Evolutionary conservation across 495 filamentous ascomycete species (phyloP).

Genomic region (Cercophora scortea): DNA sequence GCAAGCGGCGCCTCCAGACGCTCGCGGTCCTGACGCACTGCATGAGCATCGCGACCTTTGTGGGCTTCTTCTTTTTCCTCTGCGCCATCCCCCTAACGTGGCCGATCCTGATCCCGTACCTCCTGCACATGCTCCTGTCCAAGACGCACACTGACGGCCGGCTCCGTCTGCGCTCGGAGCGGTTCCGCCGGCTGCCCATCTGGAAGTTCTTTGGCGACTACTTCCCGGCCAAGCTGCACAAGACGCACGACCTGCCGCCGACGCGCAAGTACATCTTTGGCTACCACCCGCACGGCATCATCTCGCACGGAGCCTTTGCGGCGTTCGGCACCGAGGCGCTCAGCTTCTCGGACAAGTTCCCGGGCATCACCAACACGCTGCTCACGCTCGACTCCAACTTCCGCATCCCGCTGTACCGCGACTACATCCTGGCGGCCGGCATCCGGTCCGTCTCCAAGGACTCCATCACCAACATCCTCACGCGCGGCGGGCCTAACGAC

Average conservation of each 20-base stretch:
- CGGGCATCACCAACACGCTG: slow-evolving; percentile 89
- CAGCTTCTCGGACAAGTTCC: slow-evolving; percentile 83
- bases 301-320: slow-evolving; percentile 88
- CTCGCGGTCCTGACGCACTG: slow-evolving; percentile 79
- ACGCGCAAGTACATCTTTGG: slow-evolving; percentile 96
- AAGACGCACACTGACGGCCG: slow-evolving; percentile 65
- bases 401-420: slow-evolving; percentile 84
- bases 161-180: slow-evolving; percentile 62
- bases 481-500: slow-evolving; percentile 63
- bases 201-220: slow-evolving; percentile 91
- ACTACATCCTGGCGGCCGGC: slow-evolving; percentile 82
- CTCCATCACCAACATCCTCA: slow-evolving; percentile 80
- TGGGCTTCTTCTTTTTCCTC: slow-evolving; percentile 83
- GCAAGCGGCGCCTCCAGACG: slow-evolving; percentile 82
- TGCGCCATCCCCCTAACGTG: slow-evolving; percentile 86
- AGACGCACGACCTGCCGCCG: slow-evolving; percentile 67
- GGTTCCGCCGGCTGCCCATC: slow-evolving; percentile 62
- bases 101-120: slow-evolving; percentile 86
- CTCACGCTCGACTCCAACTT: slow-evolving; percentile 93
- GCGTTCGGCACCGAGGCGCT: slow-evolving; percentile 87
- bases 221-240: slow-evolving; percentile 83
- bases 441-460: slow-evolving; percentile 84
- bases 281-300: slow-evolving; percentile 96
- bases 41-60: slow-evolving; percentile 63
- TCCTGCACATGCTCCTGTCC: slow-evolving; percentile 76